Evolutionary conservation across 2,329 filamentous ascomycete genomes (phyloP), one percentile per base, ranked within the genome.

Genomic region (Trichoderma brevicompactum): DNA sequence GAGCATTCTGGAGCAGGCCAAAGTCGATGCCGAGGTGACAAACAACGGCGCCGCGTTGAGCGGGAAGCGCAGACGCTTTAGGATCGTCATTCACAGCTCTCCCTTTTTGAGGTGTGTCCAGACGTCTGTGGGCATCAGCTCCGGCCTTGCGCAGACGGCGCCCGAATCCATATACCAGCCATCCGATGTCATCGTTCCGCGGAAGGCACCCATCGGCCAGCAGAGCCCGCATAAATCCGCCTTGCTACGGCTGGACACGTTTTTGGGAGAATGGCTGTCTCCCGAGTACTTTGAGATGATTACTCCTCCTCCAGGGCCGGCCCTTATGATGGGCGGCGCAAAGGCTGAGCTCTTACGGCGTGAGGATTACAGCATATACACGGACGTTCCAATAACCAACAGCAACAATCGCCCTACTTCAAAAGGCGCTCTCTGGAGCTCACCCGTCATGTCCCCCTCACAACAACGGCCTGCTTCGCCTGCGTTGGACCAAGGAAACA

Each of bases 231-330:
- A 85, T 66, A 81, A 82, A 65, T 90, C 87, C 68, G 80, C 86
- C 3, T 82, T 88, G 9, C 79, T 99, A 54, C 90, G 95, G 0
- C 84, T 99, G 6, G 95, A 99, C 77, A 90, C 94, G 0, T 97
- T 96, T 74, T 83, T 99, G 0, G 94, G 95, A 55, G 95, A 99
- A 81, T 99, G 95, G 95, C 83, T 98, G 36, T 92, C 91, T 2
- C 92, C 93, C 1, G 90, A 94, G 73, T 99, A 99, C 76, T 99
- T 94, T 73, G 93, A 97, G 68, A 85, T 91, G 60, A 97, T 97
- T 69, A 94, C 91, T 0, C 92, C 93, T 3, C 95, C 95, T 10
- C 95, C 95, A 0, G 87, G 88, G 49, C 94, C 92, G 3, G 86
- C 89, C 4, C 85, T 95, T 79, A 96, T 99, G 92, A 83, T 98